Evolutionary conservation across 306 rosid genomes (phyloP).

Genomic region (Fagus sylvatica): DNA sequence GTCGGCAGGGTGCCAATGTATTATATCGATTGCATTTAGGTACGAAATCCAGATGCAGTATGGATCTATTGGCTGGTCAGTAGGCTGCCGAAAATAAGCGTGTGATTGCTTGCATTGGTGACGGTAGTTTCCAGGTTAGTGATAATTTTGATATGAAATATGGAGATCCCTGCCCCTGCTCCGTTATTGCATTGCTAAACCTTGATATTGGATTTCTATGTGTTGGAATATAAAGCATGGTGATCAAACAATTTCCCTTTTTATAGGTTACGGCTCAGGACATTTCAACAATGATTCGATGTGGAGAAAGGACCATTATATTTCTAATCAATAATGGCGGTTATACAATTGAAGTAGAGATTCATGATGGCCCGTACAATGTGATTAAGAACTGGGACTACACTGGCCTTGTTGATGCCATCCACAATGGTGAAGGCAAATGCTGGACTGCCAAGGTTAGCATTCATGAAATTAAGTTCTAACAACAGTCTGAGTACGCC

Average conservation of each 20-base stretch:
- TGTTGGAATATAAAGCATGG: not conserved
- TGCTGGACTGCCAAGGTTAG: constrained; percentile 91
- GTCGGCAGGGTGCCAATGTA: not conserved
- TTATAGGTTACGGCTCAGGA: constrained; percentile 87
- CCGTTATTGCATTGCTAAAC: not conserved
- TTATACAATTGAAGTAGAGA: constrained; percentile 87
- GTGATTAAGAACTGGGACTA: constrained; percentile 94
- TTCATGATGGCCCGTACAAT: constrained; percentile 93
- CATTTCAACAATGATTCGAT: constrained; percentile 83
- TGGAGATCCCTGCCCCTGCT: not conserved
- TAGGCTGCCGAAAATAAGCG: constrained; percentile 76
- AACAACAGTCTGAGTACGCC: not conserved
- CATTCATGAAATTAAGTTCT: constrained; percentile 8
- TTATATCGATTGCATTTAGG: constrained; percentile 46
- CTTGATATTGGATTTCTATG: not conserved
- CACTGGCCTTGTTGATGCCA: constrained; percentile 73
- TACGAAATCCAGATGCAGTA: constrained; percentile 96
- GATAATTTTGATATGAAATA: not conserved
- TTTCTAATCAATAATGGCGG: constrained; percentile 91
- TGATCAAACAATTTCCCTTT: constrained; percentile 10
- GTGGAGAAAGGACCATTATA: constrained; percentile 69
- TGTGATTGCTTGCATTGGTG: constrained; percentile 82
- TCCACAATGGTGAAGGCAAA: constrained; percentile 83
- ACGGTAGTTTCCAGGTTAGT: constrained; percentile 93
- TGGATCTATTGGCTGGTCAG: constrained; percentile 96